These are phyloP conservation scores for Eremothecium coryli DNA, from an alignment of 1,139 yeast genomes.

Conservation along the genomic window DNA sequence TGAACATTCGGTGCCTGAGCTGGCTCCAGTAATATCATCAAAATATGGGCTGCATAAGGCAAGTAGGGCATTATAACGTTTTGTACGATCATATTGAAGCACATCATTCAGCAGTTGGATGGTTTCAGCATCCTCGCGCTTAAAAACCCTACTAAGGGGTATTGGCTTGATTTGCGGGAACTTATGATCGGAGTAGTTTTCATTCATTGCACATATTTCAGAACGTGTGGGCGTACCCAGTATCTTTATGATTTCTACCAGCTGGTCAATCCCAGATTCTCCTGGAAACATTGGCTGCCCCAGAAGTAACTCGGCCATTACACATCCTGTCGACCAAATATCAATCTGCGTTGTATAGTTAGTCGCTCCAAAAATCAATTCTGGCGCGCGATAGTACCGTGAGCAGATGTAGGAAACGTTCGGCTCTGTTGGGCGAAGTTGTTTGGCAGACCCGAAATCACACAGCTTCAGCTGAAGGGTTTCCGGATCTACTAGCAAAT, in stretches of 20 bases:
- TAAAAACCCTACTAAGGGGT: constrained; percentile 76
- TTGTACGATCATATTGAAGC: constrained; percentile 29
- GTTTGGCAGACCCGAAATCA: constrained; percentile 98
- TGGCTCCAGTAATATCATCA: constrained; percentile 23
- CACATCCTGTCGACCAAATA: constrained; percentile 97
- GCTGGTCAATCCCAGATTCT: constrained; percentile 92
- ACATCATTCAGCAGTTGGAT: constrained; percentile 26
- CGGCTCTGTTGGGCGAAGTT: constrained; percentile 80
- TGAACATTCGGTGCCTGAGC: constrained; percentile 6
- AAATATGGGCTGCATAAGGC: constrained; percentile 28
- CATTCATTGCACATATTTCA: constrained; percentile 91
- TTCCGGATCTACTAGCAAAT: constrained; percentile 77
- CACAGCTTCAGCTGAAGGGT: constrained; percentile 81
- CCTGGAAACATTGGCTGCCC: constrained; percentile 98
- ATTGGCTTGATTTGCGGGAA: constrained; percentile 95
- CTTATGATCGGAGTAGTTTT: constrained; percentile 93
- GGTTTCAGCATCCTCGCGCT: constrained; percentile 35
- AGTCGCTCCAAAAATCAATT: constrained; percentile 81
- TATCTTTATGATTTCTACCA: constrained; percentile 92
- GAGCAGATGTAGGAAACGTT: constrained; percentile 95
- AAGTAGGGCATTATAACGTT: constrained; percentile 28
- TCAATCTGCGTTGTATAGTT: constrained; percentile 95
- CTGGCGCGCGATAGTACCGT: constrained; percentile 93
- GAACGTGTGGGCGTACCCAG: constrained; percentile 92
- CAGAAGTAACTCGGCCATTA: constrained; percentile 88